Evolutionary conservation across 2,329 filamentous ascomycete genomes (phyloP), one percentile per base, ranked within the genome.

Genomic region (Lachnellula arida): DNA sequence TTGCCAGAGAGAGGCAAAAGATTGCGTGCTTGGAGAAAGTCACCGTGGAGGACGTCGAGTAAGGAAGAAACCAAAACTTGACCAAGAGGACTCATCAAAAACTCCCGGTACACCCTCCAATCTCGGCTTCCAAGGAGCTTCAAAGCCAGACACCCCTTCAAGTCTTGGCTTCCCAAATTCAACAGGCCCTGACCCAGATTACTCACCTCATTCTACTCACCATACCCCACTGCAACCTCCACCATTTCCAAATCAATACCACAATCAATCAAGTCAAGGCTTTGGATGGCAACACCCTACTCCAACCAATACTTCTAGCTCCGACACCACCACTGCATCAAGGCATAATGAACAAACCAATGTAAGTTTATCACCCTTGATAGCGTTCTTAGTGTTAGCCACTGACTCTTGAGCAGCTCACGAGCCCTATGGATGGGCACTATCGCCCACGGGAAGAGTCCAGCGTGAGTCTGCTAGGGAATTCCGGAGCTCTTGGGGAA

Each of bases 1-100:
- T 60, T 70, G 68, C 35, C 67, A 70, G 43, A 60, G 67, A 58
- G 68, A 69, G 47, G 62, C 62, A 35, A 63, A 62, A 51, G 67
- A 69, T 35, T 70, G 68, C 54, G 54, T 70, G 6, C 59, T 70
- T 1, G 68, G 68, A 17, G 68, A 69, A 51, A 67, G 64, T 40
- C 67, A 70, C 56, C 63, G 68, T 37, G 68, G 68, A 49, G 68
- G 68, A 19, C 64, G 65, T 23, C 60, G 68, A 60, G 65, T 70
- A 5, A 61, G 65, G 42, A 69, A 69, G 58, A 69, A 68, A 43
- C 62, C 62, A 15, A 68, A 63, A 49, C 40, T 66, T 9, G 62
- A 64, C 2, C 63, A 62, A 2, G 53, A 55, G 7, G 46, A 12
- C 9, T 23, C n/a, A 12, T 32, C 28, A 8, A 32, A 32, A 32